Conservation (phyloP, 306 rosid genomes). For the Senna siamea region DNA sequence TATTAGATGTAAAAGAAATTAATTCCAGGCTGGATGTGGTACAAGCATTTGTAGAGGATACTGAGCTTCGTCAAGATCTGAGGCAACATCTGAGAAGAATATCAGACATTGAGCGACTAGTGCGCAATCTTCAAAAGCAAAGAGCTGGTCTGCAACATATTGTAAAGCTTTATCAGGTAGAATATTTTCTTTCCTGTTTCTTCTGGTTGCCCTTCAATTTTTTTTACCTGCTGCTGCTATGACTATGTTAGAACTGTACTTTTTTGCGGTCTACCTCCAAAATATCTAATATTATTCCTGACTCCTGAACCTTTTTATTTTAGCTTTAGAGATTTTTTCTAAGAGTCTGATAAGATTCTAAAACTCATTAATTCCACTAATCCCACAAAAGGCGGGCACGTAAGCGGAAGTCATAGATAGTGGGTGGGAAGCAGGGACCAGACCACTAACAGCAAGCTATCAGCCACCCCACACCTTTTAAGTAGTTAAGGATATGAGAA, state of each 20-base stretch:
- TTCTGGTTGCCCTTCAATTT: slow-evolving; percentile 23
- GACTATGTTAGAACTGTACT: slow-evolving; percentile 31
- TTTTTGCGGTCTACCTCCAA: slow-evolving; percentile 32
- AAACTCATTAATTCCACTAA: too few species aligned
- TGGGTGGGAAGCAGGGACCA: too few species aligned
- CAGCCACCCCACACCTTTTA: too few species aligned
- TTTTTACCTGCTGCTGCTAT: slow-evolving; percentile 20
- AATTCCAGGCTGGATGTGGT: slow-evolving; percentile 85
- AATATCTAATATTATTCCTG: slow-evolving; percentile 21
- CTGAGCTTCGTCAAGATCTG: slow-evolving; percentile 78
- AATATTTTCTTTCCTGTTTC: background rate
- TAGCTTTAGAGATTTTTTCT: slow-evolving; percentile 2
- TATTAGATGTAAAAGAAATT: slow-evolving; percentile 77
- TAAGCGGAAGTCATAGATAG: too few species aligned
- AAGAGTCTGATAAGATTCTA: too few species aligned
- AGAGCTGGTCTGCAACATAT: slow-evolving; percentile 90
- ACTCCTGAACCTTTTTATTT: background rate
- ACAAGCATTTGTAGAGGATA: slow-evolving; percentile 91
- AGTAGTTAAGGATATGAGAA: too few species aligned
- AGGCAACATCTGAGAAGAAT: slow-evolving; percentile 94
- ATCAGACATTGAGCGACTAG: slow-evolving; percentile 84
- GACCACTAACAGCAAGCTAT: too few species aligned
- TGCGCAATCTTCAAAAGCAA: slow-evolving; percentile 74
- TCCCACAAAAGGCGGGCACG: too few species aligned
- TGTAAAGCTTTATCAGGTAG: slow-evolving; percentile 96